Conservation (phyloP, 331 rosid species). For the Stylosanthes scabra region DNA sequence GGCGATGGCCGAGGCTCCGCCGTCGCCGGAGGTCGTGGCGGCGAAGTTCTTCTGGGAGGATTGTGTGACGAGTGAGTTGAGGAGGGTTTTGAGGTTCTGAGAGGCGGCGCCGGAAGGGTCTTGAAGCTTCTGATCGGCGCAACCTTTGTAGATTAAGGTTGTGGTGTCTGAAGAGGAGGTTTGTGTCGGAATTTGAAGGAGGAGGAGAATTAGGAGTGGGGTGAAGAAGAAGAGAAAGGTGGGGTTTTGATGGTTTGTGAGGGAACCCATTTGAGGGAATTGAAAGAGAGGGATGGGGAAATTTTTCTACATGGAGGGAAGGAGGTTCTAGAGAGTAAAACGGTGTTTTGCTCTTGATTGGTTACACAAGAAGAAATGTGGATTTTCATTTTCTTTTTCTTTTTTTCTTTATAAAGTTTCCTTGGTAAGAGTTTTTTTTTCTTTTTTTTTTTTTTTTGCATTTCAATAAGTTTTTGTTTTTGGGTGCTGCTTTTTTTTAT, state of each 20-base stretch:
- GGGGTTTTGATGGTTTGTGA: slow-evolving; percentile 7
- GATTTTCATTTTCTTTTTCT: not conserved
- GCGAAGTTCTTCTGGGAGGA: slow-evolving; percentile 66
- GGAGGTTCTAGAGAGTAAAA: slow-evolving; percentile 30
- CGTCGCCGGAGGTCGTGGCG: slow-evolving; percentile 63
- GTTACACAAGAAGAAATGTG: not conserved
- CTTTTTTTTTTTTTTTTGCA: too few relatives aligned
- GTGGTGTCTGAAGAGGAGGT: slow-evolving; percentile 50
- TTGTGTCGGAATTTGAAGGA: slow-evolving; percentile 1
- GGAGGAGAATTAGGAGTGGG: slow-evolving; percentile 1
- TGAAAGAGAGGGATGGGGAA: not conserved
- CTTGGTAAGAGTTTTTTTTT: not conserved
- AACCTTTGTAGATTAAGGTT: slow-evolving; percentile 75
- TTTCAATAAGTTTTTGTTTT: not conserved
- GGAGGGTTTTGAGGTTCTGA: slow-evolving; percentile 63
- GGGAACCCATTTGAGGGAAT: slow-evolving; percentile 54
- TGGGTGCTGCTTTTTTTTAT: too few relatives aligned
- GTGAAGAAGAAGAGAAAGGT: slow-evolving; percentile 31
- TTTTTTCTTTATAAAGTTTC: not conserved
- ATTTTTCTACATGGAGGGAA: slow-evolving; percentile 24
- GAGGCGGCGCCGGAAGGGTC: slow-evolving; percentile 59
- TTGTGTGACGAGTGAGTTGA: slow-evolving; percentile 52
- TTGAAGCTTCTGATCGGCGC: slow-evolving; percentile 69
- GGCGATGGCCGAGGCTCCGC: slow-evolving; percentile 39
- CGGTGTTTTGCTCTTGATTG: not conserved